phyloP scores from a whole-genome alignment of 2,329 filamentous ascomycete genomes.

The Fusarium decemcellulare region DNA sequence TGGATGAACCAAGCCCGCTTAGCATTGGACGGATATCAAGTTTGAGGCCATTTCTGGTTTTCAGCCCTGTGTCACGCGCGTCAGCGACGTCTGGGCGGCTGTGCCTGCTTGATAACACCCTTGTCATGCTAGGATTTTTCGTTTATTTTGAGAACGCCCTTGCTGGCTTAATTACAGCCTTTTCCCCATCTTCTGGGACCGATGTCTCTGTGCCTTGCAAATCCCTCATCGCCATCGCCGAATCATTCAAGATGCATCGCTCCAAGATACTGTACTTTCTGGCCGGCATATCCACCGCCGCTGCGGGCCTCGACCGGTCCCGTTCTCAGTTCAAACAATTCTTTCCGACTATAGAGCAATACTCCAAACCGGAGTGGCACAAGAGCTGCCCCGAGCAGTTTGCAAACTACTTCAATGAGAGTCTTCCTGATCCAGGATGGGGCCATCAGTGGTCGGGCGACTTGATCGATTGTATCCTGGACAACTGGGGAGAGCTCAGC shows the following conservation, averaged over 20 bases:
- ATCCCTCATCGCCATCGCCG: background rate
- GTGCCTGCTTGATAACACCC: background rate
- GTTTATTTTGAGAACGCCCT: conserved; percentile 1
- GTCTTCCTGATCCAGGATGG: conserved; percentile 4
- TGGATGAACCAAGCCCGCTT: background rate
- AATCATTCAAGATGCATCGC: conserved; percentile 12
- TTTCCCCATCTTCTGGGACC: background rate
- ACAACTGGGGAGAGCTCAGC: conserved; percentile 15
- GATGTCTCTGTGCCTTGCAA: conserved; percentile 3
- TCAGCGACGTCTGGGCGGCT: too few species aligned
- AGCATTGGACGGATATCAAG: conserved; percentile 6
- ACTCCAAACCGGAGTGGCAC: conserved; percentile 1
- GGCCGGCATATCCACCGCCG: conserved; percentile 7
- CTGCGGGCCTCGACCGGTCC: conserved; percentile 12
- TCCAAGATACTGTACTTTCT: conserved; percentile 19
- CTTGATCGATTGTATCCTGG: conserved; percentile 21
- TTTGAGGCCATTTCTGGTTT: background rate
- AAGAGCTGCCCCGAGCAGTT: conserved; percentile 14
- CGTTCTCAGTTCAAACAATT: conserved; percentile 19
- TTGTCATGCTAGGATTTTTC: background rate
- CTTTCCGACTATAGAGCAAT: conserved; percentile 21
- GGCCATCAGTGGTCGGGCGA: conserved; percentile 7
- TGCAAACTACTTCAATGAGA: conserved; percentile 27
- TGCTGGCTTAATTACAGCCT: background rate
- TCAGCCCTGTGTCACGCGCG: background rate